Conservation (phyloP, 2,329 filamentous ascomycete species). For the Phaeosphaeriaceae sp. region DNA sequence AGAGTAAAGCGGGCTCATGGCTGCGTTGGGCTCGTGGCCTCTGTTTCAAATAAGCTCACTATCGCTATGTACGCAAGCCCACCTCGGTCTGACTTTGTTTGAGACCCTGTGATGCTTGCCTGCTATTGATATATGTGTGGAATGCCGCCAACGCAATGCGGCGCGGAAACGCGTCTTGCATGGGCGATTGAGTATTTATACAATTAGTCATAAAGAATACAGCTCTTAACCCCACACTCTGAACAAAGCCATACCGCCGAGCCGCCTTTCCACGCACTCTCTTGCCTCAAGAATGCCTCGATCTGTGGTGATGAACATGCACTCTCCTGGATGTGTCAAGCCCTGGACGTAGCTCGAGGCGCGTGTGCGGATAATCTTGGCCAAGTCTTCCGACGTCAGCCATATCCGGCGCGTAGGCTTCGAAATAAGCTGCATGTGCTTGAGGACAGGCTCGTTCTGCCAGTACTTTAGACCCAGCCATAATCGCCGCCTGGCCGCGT, state of each 20-base stretch:
- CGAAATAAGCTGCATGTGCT: slow-evolving; percentile 69
- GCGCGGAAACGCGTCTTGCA: background rate
- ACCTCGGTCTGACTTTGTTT: background rate
- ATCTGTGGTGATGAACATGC: slow-evolving; percentile 79
- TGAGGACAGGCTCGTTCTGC: slow-evolving; percentile 80
- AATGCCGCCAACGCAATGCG: too few species aligned
- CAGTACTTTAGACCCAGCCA: slow-evolving; percentile 94
- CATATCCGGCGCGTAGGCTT: slow-evolving; percentile 78
- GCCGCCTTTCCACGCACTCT: slow-evolving; percentile 79
- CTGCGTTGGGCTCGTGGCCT: too few species aligned
- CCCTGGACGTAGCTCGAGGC: slow-evolving; percentile 72
- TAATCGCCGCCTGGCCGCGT: slow-evolving; percentile 75
- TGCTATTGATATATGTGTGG: too few species aligned
- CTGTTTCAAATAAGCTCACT: too few species aligned
- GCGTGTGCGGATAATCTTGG: slow-evolving; percentile 72
- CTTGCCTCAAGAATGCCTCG: slow-evolving; percentile 79
- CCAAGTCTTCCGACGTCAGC: slow-evolving; percentile 68
- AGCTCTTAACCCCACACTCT: slow-evolving; percentile 57
- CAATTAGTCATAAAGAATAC: background rate
- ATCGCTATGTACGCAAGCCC: too few species aligned
- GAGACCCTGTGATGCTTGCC: too few species aligned
- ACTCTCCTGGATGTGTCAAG: slow-evolving; percentile 78
- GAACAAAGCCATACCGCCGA: slow-evolving; percentile 82
- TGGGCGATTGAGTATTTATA: background rate
- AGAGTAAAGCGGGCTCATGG: slow-evolving; percentile 4